phyloP scores from a whole-genome alignment of 352 stramenopile genomes.

The Phytopythium boreale region DNA sequence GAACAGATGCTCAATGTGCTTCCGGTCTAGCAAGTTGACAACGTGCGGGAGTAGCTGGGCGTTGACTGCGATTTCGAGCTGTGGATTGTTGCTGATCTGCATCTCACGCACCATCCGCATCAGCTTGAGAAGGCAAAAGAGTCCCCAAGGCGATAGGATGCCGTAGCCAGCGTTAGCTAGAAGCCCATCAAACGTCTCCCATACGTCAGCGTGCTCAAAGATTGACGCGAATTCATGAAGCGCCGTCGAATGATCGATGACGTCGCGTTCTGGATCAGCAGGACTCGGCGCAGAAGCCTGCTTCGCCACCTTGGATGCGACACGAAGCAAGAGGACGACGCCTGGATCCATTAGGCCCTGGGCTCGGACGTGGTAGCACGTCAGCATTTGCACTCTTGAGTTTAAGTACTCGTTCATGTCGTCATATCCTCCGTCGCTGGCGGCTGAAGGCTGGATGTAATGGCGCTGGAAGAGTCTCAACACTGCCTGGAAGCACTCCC shows the following conservation, averaged over 20 bases:
- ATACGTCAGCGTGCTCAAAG: constrained; percentile 44
- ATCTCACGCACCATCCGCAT: constrained; percentile 73
- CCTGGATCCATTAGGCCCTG: constrained; percentile 63
- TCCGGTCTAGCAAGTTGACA: constrained; percentile 49
- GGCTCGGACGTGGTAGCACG: constrained; percentile 65
- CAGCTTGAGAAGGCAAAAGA: constrained; percentile 85
- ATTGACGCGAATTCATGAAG: constrained; percentile 38
- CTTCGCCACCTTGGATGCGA: constrained; percentile 50
- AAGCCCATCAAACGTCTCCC: constrained; percentile 48
- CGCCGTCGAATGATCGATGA: constrained; percentile 9
- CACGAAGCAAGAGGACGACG: constrained; percentile 58
- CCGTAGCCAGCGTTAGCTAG: constrained; percentile 47
- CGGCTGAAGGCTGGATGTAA: too few relatives aligned
- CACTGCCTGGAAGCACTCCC: constrained; percentile 26
- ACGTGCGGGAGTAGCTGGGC: constrained; percentile 53
- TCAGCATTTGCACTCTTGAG: constrained; percentile 46
- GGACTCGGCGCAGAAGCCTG: constrained; percentile 10
- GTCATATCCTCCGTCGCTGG: constrained; percentile 10
- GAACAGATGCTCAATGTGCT: constrained; percentile 64
- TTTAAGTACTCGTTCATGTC: not conserved
- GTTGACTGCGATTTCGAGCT: constrained; percentile 50
- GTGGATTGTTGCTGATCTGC: constrained; percentile 29
- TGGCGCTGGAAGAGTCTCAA: constrained; percentile 46
- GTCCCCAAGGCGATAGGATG: constrained; percentile 74
- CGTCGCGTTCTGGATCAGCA: not conserved